phyloP scores from a whole-genome alignment of 192 early-diverging fungal genomes.

The Rhizophagus clarus region DNA sequence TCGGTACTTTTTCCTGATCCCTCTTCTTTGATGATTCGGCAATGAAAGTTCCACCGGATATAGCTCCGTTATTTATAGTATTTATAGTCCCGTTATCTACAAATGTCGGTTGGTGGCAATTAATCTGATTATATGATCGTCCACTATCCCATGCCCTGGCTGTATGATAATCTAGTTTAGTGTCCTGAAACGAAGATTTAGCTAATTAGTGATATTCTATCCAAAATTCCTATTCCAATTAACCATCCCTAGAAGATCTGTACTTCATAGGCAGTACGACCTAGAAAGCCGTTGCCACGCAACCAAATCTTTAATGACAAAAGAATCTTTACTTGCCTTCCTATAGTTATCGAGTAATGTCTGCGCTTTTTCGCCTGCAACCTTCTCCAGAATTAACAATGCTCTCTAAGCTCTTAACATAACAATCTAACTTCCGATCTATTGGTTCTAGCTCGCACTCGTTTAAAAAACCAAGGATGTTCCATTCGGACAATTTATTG shows the following conservation, averaged over 20 bases:
- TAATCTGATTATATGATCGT: not conserved
- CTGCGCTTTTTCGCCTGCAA: not conserved
- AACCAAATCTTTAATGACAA: slow-evolving; percentile 2
- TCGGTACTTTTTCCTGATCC: no score
- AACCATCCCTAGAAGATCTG: slow-evolving; percentile 19
- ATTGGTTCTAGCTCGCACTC: slow-evolving; percentile 16
- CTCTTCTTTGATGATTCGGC: no score
- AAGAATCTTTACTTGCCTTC: slow-evolving; percentile 6
- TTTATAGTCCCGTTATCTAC: not conserved
- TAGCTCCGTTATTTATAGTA: not conserved
- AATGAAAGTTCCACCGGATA: not conserved
- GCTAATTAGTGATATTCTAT: slow-evolving; percentile 1
- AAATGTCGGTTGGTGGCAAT: not conserved
- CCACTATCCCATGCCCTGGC: slow-evolving; percentile 15
- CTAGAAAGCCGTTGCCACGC: not conserved
- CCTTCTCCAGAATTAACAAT: slow-evolving; percentile 8
- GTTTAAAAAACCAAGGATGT: slow-evolving; percentile 21
- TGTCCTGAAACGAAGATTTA: not conserved
- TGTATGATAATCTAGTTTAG: not conserved
- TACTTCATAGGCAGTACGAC: not conserved
- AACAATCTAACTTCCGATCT: not conserved
- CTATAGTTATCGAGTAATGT: slow-evolving; percentile 10
- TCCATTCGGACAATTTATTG: slow-evolving; percentile 9
- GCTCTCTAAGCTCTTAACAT: not conserved
- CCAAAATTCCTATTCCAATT: not conserved